Evolutionary conservation across 106 monocot genomes (phyloP).

Genomic region (Narthecium ossifragum): DNA sequence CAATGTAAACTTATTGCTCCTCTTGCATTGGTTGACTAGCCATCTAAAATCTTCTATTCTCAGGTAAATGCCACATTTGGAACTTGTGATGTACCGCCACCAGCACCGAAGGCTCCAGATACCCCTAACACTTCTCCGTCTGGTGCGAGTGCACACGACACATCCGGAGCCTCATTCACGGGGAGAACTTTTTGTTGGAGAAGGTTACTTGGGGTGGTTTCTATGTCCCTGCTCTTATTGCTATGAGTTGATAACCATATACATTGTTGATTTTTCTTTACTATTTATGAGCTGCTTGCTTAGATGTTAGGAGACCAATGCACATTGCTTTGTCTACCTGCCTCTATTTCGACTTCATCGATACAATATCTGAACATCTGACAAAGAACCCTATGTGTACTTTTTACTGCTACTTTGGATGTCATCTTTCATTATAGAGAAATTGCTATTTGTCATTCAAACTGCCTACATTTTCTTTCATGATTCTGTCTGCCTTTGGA

Average conservation of each 20-base stretch:
- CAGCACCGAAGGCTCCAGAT: conserved; percentile 1
- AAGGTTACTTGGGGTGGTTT: background rate
- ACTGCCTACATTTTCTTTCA: no score
- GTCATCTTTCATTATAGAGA: no score
- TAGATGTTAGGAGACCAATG: background rate
- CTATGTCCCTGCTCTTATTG: background rate
- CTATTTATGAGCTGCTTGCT: background rate
- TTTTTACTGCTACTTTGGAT: no score
- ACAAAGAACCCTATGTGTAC: no score
- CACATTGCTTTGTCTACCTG: no score
- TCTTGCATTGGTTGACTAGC: no score
- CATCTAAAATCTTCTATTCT: no score
- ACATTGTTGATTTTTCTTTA: background rate
- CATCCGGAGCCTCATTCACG: background rate
- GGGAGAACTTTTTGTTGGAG: background rate
- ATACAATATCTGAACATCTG: no score
- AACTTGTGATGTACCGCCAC: conserved; percentile 14
- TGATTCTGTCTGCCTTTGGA: no score
- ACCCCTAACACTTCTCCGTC: background rate
- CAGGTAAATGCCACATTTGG: conserved; percentile 35
- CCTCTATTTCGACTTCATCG: no score
- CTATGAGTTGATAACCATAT: background rate
- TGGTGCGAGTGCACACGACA: background rate
- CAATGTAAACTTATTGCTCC: no score
- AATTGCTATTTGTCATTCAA: no score